Percentiles rank a stretch among this genome's conserved stretches.
phyloP scores from a whole-genome alignment of 31 red algal species.

The Odonthalia washingtoniensis region DNA sequence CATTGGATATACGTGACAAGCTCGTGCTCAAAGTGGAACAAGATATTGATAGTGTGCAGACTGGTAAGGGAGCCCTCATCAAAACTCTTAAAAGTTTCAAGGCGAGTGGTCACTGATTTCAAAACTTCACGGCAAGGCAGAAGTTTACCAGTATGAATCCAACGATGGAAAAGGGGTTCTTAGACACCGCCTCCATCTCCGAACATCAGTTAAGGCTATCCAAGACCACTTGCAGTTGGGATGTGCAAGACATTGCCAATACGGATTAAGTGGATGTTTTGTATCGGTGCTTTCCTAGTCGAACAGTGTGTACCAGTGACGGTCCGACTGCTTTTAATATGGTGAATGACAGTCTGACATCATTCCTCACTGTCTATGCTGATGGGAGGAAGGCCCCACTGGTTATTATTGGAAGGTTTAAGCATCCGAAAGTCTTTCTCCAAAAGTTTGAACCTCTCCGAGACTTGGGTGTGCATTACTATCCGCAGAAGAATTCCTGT shows the following conservation, averaged over 20 bases:
- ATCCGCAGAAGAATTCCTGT: constrained; percentile 19
- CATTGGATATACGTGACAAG: too few relatives aligned
- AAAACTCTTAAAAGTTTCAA: too few relatives aligned
- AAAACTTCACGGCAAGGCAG: not conserved
- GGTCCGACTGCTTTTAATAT: not conserved
- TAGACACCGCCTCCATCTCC: not conserved
- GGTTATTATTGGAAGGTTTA: constrained; percentile 26
- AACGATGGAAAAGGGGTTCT: not conserved
- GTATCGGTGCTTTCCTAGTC: constrained; percentile 6
- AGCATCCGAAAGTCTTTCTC: not conserved
- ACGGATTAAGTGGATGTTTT: constrained; percentile 23
- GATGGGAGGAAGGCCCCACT: constrained; percentile 30
- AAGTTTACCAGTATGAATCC: not conserved
- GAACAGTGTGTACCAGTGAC: not conserved
- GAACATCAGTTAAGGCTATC: not conserved
- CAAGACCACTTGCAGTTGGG: not conserved
- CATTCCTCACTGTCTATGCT: constrained; percentile 7
- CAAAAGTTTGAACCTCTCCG: constrained; percentile 1
- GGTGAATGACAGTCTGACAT: constrained; percentile 38
- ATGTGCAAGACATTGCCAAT: not conserved
- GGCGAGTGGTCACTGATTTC: not conserved
- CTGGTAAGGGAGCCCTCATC: too few relatives aligned
- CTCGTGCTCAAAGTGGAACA: too few relatives aligned
- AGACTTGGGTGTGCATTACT: constrained; percentile 21
- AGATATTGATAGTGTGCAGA: too few relatives aligned